Evolutionary conservation across 768 basidiomycete genomes (phyloP).

Genomic region (Dentipellis fragilis): DNA sequence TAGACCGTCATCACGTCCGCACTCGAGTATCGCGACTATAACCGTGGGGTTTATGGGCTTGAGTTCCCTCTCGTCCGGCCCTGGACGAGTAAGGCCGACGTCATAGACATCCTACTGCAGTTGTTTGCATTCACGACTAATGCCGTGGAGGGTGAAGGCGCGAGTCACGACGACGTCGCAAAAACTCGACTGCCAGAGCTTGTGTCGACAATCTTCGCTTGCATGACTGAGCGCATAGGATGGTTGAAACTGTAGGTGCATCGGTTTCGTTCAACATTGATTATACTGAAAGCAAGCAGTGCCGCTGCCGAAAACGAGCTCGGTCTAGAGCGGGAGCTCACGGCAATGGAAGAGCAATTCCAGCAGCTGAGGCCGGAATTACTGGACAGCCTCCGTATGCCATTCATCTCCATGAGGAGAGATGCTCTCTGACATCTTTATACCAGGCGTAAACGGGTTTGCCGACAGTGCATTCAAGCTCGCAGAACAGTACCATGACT

Average conservation of each 20-base stretch:
- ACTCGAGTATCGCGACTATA: conserved; percentile 63
- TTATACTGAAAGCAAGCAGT: neutral
- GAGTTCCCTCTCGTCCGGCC: conserved; percentile 58
- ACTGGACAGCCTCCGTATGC: conserved; percentile 72
- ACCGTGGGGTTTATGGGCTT: conserved; percentile 69
- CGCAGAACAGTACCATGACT: conserved; percentile 84
- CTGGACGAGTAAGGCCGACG: conserved; percentile 68
- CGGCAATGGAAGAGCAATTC: conserved; percentile 59
- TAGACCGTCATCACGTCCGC: conserved; percentile 70
- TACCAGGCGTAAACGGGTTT: conserved; percentile 55
- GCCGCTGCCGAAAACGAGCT: conserved; percentile 40
- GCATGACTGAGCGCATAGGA: conserved; percentile 55
- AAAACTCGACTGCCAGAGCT: conserved; percentile 53
- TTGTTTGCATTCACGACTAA: conserved; percentile 63
- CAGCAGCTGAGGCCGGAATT: conserved; percentile 63
- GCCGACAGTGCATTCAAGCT: conserved; percentile 66
- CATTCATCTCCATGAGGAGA: neutral
- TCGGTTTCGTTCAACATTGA: neutral
- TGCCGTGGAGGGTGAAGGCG: conserved; percentile 30
- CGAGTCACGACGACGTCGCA: conserved; percentile 25
- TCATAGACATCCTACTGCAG: conserved; percentile 59
- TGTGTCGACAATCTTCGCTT: conserved; percentile 52
- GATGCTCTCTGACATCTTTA: neutral
- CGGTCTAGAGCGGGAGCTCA: conserved; percentile 43
- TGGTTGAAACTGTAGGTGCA: conserved; percentile 53